These are phyloP conservation scores for Penicillium sp. DNA, from an alignment of 2,329 filamentous ascomycete genomes.

Conservation along the genomic window DNA sequence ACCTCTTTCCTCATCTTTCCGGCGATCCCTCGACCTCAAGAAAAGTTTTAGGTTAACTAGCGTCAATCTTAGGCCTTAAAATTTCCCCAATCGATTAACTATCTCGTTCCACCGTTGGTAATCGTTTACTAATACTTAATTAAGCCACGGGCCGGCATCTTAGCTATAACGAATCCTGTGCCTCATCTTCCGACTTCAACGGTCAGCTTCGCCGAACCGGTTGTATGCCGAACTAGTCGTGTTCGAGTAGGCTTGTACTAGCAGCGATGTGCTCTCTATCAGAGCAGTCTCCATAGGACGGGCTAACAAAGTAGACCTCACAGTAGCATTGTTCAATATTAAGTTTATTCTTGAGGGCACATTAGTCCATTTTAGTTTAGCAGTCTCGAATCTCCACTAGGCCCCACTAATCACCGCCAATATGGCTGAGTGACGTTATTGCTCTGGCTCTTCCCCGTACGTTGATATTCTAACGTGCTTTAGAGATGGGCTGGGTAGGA, in stretches of 20 bases:
- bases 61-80: too few species aligned
- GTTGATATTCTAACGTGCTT: background rate
- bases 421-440: conserved; percentile 13
- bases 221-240: conserved; percentile 3
- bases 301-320: background rate
- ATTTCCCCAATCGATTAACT: background rate
- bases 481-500: background rate
- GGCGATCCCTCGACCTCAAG: too few species aligned
- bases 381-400: conserved; percentile 12
- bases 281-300: background rate
- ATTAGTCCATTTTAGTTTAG: background rate
- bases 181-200: conserved; percentile 1
- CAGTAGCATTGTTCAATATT: conserved; percentile 1
- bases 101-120: background rate
- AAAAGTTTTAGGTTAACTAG: too few species aligned
- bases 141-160: too few species aligned
- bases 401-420: conserved; percentile 10
- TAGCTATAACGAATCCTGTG: too few species aligned
- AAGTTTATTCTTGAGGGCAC: background rate
- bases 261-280: conserved; percentile 6
- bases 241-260: background rate
- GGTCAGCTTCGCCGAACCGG: conserved; percentile 4
- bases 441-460: background rate
- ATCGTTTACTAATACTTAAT: background rate
- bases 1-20: too few species aligned